Percentiles rank a stretch among this genome's conserved stretches.
Conservation (phyloP, 2,329 filamentous ascomycete species). For the Botryotinia convoluta region DNA sequence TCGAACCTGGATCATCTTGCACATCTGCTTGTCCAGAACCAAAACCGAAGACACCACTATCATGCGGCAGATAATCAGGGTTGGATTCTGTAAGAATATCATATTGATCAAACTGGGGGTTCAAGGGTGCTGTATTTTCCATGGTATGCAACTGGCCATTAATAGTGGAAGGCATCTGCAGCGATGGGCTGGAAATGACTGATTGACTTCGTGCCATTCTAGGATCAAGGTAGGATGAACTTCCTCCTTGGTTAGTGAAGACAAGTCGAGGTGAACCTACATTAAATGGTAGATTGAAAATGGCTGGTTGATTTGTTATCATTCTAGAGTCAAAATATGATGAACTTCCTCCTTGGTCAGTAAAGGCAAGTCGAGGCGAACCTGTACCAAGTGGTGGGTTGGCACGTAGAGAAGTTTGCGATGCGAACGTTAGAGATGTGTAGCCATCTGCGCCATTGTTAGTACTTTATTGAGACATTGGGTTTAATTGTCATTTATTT, state of each 20-base stretch:
- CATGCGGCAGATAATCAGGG: background rate
- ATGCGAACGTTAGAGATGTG: background rate
- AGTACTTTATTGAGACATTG: background rate
- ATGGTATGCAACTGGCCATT: no score
- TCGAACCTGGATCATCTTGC: background rate
- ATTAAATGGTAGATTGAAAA: background rate
- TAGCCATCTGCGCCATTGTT: background rate
- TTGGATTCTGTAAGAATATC: background rate
- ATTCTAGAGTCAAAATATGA: rapidly evolving
- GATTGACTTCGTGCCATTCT: background rate
- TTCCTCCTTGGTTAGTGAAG: background rate
- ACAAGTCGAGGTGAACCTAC: rapidly evolving
- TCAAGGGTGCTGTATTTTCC: background rate
- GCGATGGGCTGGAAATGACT: background rate
- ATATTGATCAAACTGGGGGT: background rate
- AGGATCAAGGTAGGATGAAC: rapidly evolving
- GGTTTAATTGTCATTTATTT: background rate
- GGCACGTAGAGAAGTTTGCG: rapidly evolving
- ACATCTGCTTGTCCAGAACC: background rate
- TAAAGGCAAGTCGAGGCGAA: background rate
- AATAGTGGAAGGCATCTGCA: no score
- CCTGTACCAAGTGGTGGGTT: background rate
- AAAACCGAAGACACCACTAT: background rate
- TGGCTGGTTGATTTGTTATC: background rate
- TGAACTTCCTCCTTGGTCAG: background rate